Base-by-base conservation (phyloP, 768 basidiomycete genomes). In the Epithele typhae region DNA sequence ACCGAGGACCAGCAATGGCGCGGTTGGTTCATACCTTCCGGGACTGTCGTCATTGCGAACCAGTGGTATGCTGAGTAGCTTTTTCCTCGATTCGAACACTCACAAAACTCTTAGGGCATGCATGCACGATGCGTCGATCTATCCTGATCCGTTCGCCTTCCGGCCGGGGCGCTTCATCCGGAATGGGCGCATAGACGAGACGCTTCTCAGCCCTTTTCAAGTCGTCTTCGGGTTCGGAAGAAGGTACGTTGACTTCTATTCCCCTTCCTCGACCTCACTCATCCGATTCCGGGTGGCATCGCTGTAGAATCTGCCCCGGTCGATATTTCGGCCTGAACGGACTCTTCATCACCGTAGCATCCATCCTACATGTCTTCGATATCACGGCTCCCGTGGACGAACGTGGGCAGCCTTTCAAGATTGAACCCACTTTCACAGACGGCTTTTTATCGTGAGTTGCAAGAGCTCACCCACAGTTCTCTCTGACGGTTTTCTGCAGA, bases 91-190 rank as follows among this genome's bases (percentile, higher is more conserved):
- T 9, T 30, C 7, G 9, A 5, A 7, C 24, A 56, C 27, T n/a
- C n/a, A n/a, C n/a, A n/a, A n/a, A n/a, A n/a, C n/a, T n/a, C n/a
- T n/a, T n/a, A 45, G 51, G 52, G 36, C 30, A 18, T 47, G 59
- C 33, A 11, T 43, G 22, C 59, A 53, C 24, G 60, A 66, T 40
- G 52, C 58, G 9, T 38, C 51, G 11, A 25, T 53, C 11, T 65
- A 61, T 40, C 57, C 56, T 0, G 61, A 64, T 7, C 62, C 66
- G 15, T 41, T 56, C 2, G 36, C 15, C 2, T 67, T 67, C 51
- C 49, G 52, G 12, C 66, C 65, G 0, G 63, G 63, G 8, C 52
- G 65, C 11, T 67, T 61, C 53, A 34, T 63, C 15, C 46, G 40
- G 19, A 46, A 53, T 22, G 57, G 50, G 19, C 45, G 48, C 15